phyloP scores from a whole-genome alignment of 202 grass and related monocot genomes.

The Setaria viridis region DNA sequence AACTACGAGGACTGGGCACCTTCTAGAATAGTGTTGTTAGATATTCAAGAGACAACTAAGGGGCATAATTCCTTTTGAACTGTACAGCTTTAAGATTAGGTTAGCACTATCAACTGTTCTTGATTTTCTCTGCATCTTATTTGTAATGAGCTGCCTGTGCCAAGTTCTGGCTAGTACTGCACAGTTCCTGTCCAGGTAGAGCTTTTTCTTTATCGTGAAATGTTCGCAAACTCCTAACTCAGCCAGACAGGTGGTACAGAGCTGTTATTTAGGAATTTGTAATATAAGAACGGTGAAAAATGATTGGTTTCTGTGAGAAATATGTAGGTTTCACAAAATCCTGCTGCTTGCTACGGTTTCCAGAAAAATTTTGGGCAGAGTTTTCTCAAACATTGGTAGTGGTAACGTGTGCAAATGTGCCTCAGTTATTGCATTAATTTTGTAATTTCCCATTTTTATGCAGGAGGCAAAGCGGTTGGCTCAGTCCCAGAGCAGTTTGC shows the following conservation, averaged over 20 bases:
- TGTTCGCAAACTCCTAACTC: neutral
- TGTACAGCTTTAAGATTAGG: neutral
- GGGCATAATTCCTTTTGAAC: neutral
- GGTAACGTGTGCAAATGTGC: neutral
- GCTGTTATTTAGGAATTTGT: neutral
- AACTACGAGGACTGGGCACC: neutral
- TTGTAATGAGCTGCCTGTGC: neutral
- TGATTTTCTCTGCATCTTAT: slow-evolving; percentile 24
- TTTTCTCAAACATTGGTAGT: neutral
- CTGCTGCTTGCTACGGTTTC: neutral
- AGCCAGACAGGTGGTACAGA: neutral
- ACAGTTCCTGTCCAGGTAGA: neutral
- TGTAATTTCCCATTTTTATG: slow-evolving; percentile 32
- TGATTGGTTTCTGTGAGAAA: neutral
- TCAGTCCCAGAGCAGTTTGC: slow-evolving; percentile 72
- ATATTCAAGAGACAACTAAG: neutral
- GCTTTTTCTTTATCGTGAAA: slow-evolving; percentile 4
- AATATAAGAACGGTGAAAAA: neutral
- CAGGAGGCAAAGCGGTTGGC: slow-evolving; percentile 82
- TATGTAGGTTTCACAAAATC: slow-evolving; percentile 5
- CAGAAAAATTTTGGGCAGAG: neutral
- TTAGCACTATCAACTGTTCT: neutral
- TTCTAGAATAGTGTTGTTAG: neutral
- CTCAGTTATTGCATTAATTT: slow-evolving; percentile 32
- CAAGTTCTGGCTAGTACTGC: neutral